Percentiles rank a stretch among this genome's conserved stretches.
phyloP scores from a whole-genome alignment of 495 filamentous ascomycete genomes.

The Physcia stellaris region DNA sequence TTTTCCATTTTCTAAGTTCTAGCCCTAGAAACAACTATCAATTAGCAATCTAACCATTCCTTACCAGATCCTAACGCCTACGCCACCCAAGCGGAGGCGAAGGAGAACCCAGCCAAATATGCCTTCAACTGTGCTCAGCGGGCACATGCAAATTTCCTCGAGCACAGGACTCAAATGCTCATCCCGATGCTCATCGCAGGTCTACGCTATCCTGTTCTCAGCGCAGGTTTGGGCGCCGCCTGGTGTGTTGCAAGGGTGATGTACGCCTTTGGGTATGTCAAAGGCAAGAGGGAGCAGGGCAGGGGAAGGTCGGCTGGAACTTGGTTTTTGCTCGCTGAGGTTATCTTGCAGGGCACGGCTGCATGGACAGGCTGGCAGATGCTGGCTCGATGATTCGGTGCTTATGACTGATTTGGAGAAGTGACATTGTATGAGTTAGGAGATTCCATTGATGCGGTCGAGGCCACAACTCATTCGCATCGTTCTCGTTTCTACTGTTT shows the following conservation, averaged over 20 bases:
- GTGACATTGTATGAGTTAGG: too few species aligned
- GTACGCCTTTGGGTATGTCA: not conserved
- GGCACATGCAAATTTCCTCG: not conserved
- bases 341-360: not conserved
- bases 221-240: not conserved
- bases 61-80: slow-evolving; percentile 42
- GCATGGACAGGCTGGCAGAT: not conserved
- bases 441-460: too few species aligned
- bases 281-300: not conserved
- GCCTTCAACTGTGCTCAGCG: slow-evolving; percentile 57
- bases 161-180: not conserved
- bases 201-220: not conserved
- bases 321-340: not conserved
- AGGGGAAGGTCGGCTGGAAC: not conserved
- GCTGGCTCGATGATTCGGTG: not conserved
- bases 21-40: not conserved
- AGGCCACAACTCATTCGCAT: too few species aligned
- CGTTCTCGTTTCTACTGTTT: too few species aligned
- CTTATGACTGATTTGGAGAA: too few species aligned
- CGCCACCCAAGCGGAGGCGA: slow-evolving; percentile 42
- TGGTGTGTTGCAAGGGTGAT: not conserved
- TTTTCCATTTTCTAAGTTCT: slow-evolving; percentile 1
- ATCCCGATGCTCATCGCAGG: not conserved
- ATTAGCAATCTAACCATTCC: not conserved
- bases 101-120: slow-evolving; percentile 37